Evolutionary conservation across 2,329 filamentous ascomycete genomes (phyloP), one percentile per base, ranked within the genome.

Genomic region (Dendryphion nanum): DNA sequence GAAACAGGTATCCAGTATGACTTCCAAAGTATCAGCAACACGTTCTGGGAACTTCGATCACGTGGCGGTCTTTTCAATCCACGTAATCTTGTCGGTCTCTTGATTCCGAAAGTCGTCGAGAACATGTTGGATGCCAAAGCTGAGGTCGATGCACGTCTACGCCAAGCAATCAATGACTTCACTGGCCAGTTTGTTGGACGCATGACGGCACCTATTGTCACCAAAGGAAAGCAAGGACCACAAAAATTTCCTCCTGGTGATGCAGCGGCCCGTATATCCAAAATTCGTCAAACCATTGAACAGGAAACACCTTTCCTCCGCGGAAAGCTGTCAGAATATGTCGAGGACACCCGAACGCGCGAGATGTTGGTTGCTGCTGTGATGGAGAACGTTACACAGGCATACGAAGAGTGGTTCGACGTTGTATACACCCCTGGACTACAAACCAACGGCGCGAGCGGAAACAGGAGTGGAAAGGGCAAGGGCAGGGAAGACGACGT

Each of bases 91-190:
- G 72, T 83, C 48, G 74, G 77, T 1, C 66, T 84, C 8, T 73
- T 85, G 2, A 66, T 85, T 19, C 82, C 82, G 0, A 78, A 78
- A 31, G 81, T 85, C 3, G 78, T 85, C 0, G 80, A 84, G 55
- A 84, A 84, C 55, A 85, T 85, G 81, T 72, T 85, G 13, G 82
- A 85, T 54, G 82, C 82, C 15, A 85, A 85, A 64, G 79, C 78
- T 8, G 81, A 85, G 58, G 71, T 85, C 0, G 82, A 85, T 48
- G 79, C 77, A 1, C 70, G 77, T 6, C 68, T 85, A 6, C 67
- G 82, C 28, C 76, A 74, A 5, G 78, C 79, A 2, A 85, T 85
- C 57, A 82, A 80, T 40, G 79, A 83, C 42, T 82, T 85, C 47
- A 82, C 81, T n/a, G 73, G 70, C 33, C 68, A 69, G 18, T 81